Evolutionary conservation across 2,329 filamentous ascomycete genomes (phyloP), one percentile per base, ranked within the genome.

Genomic region (Diaporthe citrichinensis): DNA sequence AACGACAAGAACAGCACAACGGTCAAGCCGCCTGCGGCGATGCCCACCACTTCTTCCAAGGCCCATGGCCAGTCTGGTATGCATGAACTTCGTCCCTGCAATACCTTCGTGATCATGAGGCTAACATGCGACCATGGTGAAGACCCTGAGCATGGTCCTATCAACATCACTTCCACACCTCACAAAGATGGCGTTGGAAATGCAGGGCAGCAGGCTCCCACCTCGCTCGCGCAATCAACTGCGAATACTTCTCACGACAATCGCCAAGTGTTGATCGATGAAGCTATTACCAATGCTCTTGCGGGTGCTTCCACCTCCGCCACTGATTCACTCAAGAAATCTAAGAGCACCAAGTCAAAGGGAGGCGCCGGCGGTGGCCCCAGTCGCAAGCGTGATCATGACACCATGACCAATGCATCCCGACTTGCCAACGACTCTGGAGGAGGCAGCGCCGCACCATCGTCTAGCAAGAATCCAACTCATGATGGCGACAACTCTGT

Each of bases 371-470:
- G 7, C 7, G 15, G 7, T 17, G 12, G n/a, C 6, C 15, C n/a
- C 8, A 28, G 39, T 39, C 58, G n/a, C 39, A 62, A 62, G 14
- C 39, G 58, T 10, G 58, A 44, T 28, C 58, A 41, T 7, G n/a
- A 62, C 36, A 62, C 7, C 9, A 62, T 44, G 36, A 9, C 58
- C 8, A 28, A 20, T 39, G 7, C 15, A 20, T 20, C 36, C 25
- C 58, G 25, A 23, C 44, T 9, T 44, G 58, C n/a, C 36, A 44
- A 41, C 0, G 14, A 28, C 5, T 17, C 8, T 17, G 58, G 14
- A 23, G 14, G 4, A 20, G 2, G 1, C 8, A 44, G 2, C 3
- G 20, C n/a, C 3, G 23, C 6, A 1, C n/a, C 25, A 41, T 2
- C 15, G 1, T 12, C 14, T 39, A 31, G n/a, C 3, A 3, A 20